Conservation (phyloP, 1,284 basidiomycete species). For the Somion occarium region DNA sequence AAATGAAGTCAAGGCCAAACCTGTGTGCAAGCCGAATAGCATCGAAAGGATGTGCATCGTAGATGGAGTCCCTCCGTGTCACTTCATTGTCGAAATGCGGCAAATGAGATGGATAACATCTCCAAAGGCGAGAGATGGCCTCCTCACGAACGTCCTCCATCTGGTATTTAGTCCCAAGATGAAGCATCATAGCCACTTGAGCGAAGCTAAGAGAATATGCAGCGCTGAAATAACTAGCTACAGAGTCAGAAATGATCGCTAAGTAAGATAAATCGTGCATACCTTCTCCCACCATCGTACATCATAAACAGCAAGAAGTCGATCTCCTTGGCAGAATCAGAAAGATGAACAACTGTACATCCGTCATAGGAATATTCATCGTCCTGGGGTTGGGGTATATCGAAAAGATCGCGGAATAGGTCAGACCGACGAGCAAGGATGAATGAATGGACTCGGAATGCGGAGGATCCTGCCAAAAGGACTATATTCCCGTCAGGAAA, state of each 20-base stretch:
- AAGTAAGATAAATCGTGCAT: neutral
- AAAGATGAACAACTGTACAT: neutral
- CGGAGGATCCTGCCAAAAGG: neutral
- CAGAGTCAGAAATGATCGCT: too few species aligned
- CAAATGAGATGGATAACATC: neutral
- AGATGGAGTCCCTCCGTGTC: neutral
- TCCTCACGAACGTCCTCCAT: neutral
- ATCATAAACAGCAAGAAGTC: neutral
- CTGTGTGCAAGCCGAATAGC: neutral
- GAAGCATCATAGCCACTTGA: too few species aligned
- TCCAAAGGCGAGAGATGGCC: neutral
- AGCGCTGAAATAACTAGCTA: too few species aligned
- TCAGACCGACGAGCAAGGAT: neutral
- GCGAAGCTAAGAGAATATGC: too few species aligned
- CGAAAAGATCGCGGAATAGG: neutral
- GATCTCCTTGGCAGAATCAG: neutral
- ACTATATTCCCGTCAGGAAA: conserved; percentile 4
- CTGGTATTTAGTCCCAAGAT: neutral
- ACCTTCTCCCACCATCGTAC: neutral
- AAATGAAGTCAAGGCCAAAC: neutral
- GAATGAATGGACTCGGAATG: conserved; percentile 2
- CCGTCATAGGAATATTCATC: neutral
- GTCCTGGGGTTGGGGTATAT: conserved; percentile 12
- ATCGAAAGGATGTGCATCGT: neutral
- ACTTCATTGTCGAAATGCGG: neutral